These are phyloP conservation scores for Cyamopsis tetragonoloba DNA, from an alignment of 306 rosid genomes.

Conservation along the genomic window DNA sequence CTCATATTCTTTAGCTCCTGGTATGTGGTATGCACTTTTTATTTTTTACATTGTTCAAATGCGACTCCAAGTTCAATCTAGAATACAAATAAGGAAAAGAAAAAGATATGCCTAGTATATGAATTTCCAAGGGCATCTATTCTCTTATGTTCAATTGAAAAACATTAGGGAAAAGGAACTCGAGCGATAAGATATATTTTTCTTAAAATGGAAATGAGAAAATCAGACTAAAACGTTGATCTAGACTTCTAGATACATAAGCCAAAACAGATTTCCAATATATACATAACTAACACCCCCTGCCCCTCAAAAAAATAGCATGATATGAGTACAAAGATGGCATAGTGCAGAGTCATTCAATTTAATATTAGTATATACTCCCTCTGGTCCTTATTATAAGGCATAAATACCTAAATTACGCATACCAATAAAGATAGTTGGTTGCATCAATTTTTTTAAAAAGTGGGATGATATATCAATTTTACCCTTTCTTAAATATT, in stretches of 20 bases:
- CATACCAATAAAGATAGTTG: too few relatives aligned
- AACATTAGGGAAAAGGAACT: slow-evolving; percentile 8
- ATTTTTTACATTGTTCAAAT: not conserved
- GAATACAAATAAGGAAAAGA: not conserved
- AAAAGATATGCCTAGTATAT: not conserved
- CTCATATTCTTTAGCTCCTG: not conserved
- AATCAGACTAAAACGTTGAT: slow-evolving; percentile 1
- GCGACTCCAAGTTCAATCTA: slow-evolving; percentile 1
- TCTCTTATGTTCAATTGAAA: slow-evolving; percentile 1
- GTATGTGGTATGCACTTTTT: not conserved
- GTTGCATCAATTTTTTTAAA: too few relatives aligned
- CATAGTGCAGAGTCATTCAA: not conserved
- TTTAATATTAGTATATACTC: too few relatives aligned
- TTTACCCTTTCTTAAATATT: too few relatives aligned
- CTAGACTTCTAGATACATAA: slow-evolving; percentile 5
- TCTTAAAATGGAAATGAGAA: not conserved
- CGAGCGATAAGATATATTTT: not conserved
- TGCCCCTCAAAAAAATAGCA: not conserved
- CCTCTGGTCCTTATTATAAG: too few relatives aligned
- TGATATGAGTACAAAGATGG: not conserved
- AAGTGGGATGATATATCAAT: too few relatives aligned
- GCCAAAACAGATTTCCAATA: slow-evolving; percentile 11
- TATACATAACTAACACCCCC: too few relatives aligned
- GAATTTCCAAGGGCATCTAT: slow-evolving; percentile 1
- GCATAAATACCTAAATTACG: too few relatives aligned